These are phyloP conservation scores for Didymella sp. DNA, from an alignment of 2,329 filamentous ascomycete genomes.

Conservation along the genomic window DNA sequence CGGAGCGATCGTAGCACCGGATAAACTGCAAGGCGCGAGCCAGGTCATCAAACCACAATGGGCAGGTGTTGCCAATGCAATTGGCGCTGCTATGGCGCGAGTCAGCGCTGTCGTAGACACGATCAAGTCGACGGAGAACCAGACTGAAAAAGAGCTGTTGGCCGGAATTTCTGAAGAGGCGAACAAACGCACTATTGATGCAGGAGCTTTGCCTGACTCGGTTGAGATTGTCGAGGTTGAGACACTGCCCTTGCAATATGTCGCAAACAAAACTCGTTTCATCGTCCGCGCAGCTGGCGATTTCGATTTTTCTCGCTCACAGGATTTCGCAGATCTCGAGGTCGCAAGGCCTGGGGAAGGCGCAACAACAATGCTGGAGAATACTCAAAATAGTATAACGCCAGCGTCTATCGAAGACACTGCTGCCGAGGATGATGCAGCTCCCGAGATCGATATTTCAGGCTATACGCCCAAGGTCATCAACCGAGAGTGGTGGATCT, in stretches of 20 bases:
- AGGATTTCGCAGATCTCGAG: slow-evolving; percentile 37
- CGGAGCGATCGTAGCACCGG: slow-evolving; percentile 65
- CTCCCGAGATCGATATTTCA: slow-evolving; percentile 36
- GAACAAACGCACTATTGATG: slow-evolving; percentile 49
- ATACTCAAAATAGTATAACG: slow-evolving; percentile 12
- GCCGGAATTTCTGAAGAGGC: slow-evolving; percentile 49
- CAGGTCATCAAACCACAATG: slow-evolving; percentile 63
- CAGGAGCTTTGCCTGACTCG: slow-evolving; percentile 45
- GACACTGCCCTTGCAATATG: slow-evolving; percentile 63
- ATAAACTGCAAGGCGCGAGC: slow-evolving; percentile 63
- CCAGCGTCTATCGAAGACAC: slow-evolving; percentile 29
- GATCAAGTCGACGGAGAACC: slow-evolving; percentile 49
- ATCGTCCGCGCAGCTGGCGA: slow-evolving; percentile 66
- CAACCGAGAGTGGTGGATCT: slow-evolving; percentile 54
- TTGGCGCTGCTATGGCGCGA: slow-evolving; percentile 68
- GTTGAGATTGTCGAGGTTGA: slow-evolving; percentile 49
- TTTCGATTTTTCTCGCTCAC: slow-evolving; percentile 48
- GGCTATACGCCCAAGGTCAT: slow-evolving; percentile 52
- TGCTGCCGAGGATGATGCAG: slow-evolving; percentile 23
- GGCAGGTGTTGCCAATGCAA: slow-evolving; percentile 68
- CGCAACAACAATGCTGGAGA: slow-evolving; percentile 11
- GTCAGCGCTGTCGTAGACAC: slow-evolving; percentile 59
- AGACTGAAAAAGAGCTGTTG: slow-evolving; percentile 42
- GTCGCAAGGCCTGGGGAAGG: slow-evolving; percentile 30
- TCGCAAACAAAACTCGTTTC: slow-evolving; percentile 58